Percentiles rank a stretch among this genome's conserved stretches.
phyloP scores from a whole-genome alignment of 495 filamentous ascomycete species.

The Xylaria intraflava region DNA sequence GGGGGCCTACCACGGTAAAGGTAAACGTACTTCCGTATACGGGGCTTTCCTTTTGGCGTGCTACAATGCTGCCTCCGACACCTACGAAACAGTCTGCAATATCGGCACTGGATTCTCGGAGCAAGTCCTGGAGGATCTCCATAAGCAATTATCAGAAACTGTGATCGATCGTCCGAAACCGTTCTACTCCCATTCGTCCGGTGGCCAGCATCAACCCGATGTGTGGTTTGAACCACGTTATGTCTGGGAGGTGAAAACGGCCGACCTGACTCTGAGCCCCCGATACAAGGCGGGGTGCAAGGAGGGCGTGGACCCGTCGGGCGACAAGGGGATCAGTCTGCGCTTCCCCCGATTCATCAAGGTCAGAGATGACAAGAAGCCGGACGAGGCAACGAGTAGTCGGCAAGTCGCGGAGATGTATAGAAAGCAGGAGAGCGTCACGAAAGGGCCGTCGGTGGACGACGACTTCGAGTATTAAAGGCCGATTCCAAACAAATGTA shows the following conservation, averaged over 20 bases:
- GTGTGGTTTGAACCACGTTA: slow-evolving; percentile 94
- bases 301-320: slow-evolving; percentile 59
- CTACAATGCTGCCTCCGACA: slow-evolving; percentile 72
- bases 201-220: slow-evolving; percentile 87
- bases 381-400: slow-evolving; percentile 79
- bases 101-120: slow-evolving; percentile 97
- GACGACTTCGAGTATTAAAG: slow-evolving; percentile 95
- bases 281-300: slow-evolving; percentile 75
- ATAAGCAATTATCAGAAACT: slow-evolving; percentile 60
- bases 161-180: slow-evolving; percentile 88
- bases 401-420: slow-evolving; percentile 94
- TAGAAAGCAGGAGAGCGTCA: slow-evolving; percentile 81
- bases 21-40: slow-evolving; percentile 91
- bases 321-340: slow-evolving; percentile 78
- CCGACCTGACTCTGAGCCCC: slow-evolving; percentile 87
- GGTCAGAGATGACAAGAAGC: slow-evolving; percentile 85
- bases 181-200: slow-evolving; percentile 80
- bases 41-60: slow-evolving; percentile 93
- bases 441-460: slow-evolving; percentile 72
- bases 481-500: no score
- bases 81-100: slow-evolving; percentile 93
- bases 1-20: slow-evolving; percentile 88
- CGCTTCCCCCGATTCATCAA: slow-evolving; percentile 91
- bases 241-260: slow-evolving; percentile 97
- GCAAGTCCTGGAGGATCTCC: slow-evolving; percentile 71